phyloP scores from a whole-genome alignment of 1,284 basidiomycete genomes.

The Papiliotrema terrestris region DNA sequence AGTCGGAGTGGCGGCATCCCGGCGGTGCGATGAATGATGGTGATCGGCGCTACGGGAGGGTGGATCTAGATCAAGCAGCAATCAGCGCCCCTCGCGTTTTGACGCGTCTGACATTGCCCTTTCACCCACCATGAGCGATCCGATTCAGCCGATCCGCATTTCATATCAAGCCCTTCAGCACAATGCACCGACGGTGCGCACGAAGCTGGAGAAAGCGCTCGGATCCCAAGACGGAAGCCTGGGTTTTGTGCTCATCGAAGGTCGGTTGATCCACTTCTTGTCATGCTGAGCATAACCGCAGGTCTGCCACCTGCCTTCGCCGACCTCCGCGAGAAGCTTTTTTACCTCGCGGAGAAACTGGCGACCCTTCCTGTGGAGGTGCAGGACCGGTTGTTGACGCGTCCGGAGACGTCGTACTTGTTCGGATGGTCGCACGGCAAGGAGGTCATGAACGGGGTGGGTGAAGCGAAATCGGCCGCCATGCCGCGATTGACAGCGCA shows the following conservation, averaged over 20 bases:
- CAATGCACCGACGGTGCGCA: too few relatives aligned
- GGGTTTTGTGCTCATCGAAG: constrained; percentile 71
- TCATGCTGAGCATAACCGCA: background rate
- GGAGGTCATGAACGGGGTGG: constrained; percentile 92
- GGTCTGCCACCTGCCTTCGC: constrained; percentile 70
- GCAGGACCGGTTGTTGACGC: constrained; percentile 62
- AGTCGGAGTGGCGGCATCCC: too few relatives aligned
- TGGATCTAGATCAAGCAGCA: too few relatives aligned
- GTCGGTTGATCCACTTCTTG: constrained; percentile 19
- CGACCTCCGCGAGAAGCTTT: constrained; percentile 62
- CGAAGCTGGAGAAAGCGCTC: constrained; percentile 64
- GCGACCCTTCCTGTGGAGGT: constrained; percentile 62
- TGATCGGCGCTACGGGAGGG: too few relatives aligned
- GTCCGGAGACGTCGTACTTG: constrained; percentile 40
- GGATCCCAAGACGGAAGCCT: constrained; percentile 70
- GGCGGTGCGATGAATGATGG: too few relatives aligned
- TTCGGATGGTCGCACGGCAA: constrained; percentile 95
- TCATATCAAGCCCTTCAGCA: too few relatives aligned
- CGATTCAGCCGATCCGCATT: too few relatives aligned
- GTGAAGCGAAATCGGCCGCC: background rate
- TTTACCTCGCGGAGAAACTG: constrained; percentile 70
- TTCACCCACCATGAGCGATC: too few relatives aligned
- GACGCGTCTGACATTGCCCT: too few relatives aligned
- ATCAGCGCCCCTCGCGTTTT: too few relatives aligned
- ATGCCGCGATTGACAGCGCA: constrained; percentile 4